Conservation (phyloP, 768 basidiomycete genomes). For the Rhodotorula taiwanensis region DNA sequence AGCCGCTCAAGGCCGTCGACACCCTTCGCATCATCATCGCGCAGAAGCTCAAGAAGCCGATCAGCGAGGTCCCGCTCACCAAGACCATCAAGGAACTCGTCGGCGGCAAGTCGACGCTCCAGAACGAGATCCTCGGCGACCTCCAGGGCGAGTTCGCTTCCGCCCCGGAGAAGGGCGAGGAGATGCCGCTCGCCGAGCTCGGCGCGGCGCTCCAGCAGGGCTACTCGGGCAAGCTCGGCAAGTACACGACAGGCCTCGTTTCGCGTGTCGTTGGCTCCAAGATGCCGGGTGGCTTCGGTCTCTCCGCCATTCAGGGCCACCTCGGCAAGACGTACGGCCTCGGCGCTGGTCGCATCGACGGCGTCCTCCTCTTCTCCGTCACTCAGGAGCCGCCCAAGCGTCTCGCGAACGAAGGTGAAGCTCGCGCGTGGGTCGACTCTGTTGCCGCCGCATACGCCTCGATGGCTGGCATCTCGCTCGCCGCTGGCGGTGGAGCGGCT, state of each 20-base stretch:
- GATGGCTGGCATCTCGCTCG: constrained; percentile 78
- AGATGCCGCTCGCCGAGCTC: constrained; percentile 90
- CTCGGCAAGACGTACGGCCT: constrained; percentile 90
- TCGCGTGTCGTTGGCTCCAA: constrained; percentile 89
- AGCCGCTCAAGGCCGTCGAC: constrained; percentile 82
- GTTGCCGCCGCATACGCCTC: constrained; percentile 80
- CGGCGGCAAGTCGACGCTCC: constrained; percentile 94
- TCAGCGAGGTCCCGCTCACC: constrained; percentile 76
- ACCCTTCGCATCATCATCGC: constrained; percentile 82
- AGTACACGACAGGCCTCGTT: constrained; percentile 82
- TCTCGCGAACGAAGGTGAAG: constrained; percentile 80
- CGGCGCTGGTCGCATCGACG: constrained; percentile 79
- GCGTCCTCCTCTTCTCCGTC: constrained; percentile 77
- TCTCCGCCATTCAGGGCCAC: constrained; percentile 79
- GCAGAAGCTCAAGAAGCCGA: constrained; percentile 94
- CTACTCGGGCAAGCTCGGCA: constrained; percentile 76
- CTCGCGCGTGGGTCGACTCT: constrained; percentile 83
- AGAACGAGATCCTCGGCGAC: constrained; percentile 97
- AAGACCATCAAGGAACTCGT: constrained; percentile 99
- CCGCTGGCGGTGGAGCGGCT: constrained; percentile 58
- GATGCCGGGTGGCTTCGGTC: constrained; percentile 98
- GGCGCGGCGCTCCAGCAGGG: constrained; percentile 75
- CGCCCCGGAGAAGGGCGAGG: constrained; percentile 97
- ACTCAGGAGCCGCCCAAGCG: constrained; percentile 93
- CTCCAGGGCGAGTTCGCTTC: constrained; percentile 89